Evolutionary conservation across 2,329 filamentous ascomycete species (phyloP), one percentile per base, ranked within the genome.

Genomic region (Paraphoma chrysanthemicola): DNA sequence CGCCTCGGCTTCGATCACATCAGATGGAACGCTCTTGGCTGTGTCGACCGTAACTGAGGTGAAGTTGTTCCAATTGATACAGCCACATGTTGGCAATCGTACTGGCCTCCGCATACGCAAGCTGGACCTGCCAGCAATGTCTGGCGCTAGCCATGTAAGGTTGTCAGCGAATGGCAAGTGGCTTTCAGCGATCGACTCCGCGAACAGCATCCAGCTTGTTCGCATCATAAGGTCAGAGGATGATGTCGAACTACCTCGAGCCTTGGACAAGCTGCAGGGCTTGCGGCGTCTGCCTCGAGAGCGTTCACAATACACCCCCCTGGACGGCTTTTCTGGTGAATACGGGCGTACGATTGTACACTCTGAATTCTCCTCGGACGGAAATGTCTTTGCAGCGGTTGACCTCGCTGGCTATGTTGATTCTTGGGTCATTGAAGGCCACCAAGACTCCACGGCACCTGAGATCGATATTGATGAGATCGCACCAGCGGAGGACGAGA

Each of bases 381-480:
- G 91, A 72, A 87, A 85, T 63, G 86, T 96, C 60, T 80, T 98
- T 45, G 93, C 90, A 8, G 86, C 88, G 30, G 88, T 90, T 46
- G 94, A 97, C 74, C 78, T 97, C 50, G 88, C 90, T 43, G 95
- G 95, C 43, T 92, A 89, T 75, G 82, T 98, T 31, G 93, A 98
- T 71, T 92, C 89, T 16, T 99, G 93, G 91, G 79, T 92, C 1
- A 78, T 96, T 52, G 83, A 86, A 69, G 84, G 84, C 38, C 75
- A 84, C 57, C 81, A 85, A 65, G 83, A 86, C 62, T 61, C 71
- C 2, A 79, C 77, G 12, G 78, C 81, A 18, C 72, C 77, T 38
- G 71, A 76, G 59, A 72, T 79, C 31, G 73, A 80, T 28, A 65
- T 73, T 44, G 67, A 67, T 33, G 78, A 77, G 43, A 68, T 74